Conservation (phyloP, 2,329 filamentous ascomycete species). For the Ceratocystis huliohia region DNA sequence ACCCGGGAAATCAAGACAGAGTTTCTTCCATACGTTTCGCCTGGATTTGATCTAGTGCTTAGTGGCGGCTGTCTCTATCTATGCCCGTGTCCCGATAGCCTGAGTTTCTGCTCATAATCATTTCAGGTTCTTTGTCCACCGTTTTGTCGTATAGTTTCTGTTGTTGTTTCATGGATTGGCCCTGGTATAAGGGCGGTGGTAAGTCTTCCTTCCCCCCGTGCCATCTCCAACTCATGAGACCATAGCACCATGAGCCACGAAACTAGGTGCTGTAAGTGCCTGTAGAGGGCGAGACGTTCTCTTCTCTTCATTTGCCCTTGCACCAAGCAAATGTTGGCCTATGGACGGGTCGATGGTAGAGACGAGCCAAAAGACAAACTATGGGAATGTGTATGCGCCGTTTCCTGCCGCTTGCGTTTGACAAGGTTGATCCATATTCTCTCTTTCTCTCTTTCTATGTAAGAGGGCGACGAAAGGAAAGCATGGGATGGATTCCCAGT, state of each 20-base stretch:
- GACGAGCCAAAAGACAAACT: neutral
- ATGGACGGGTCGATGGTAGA: neutral
- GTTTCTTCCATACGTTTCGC: neutral
- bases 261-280: too few relatives aligned
- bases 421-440: neutral
- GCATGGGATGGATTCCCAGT: neutral
- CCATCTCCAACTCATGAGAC: neutral
- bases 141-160: neutral
- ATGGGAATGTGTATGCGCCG: constrained; percentile 2
- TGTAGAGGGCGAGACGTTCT: too few relatives aligned
- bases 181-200: neutral
- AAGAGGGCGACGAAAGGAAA: neutral
- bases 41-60: neutral
- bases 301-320: neutral
- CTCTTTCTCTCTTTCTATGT: neutral
- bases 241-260: neutral
- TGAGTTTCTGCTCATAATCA: neutral
- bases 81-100: neutral
- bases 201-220: neutral
- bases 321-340: neutral
- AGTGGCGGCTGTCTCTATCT: neutral
- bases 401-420: neutral
- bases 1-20: neutral
- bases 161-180: neutral
- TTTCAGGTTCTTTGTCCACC: neutral